Evolutionary conservation across 257 asterid species (phyloP), one percentile per base, ranked within the genome.

Genomic region (Solanum virginianum): DNA sequence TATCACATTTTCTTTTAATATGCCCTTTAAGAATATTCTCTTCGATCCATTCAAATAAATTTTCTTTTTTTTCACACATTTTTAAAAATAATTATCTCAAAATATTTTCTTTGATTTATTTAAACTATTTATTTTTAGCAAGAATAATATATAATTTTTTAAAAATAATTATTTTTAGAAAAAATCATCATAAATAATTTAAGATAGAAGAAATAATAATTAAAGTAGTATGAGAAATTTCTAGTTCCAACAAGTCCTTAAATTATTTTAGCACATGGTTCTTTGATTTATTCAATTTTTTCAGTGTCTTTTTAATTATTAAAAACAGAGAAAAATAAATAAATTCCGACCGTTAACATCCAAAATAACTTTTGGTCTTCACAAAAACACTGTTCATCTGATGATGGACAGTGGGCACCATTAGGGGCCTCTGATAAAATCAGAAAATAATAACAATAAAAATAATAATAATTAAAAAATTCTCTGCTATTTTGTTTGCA

Each of bases 291-390:
- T 26, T 14, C 62, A 15, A 4, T 22, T 47, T 65, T 72, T 75
- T 47, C 14, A 24, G 62, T 24, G 57, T 45, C 32, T 20, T 18
- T n/a, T 60, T 60, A 66, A 66, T 66, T 14, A 45, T 36, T 36
- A 36, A 36, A 36, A n/a, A 45, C n/a, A n/a, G 81, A 72, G 9
- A 24, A 8, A 57, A 74, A 49, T 74, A 74, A 74, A 47, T 74
- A 7, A 75, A 74, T 83, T 29, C 88, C 47, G 54, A 85, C 88
- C 82, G 84, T 81, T 82, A 85, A 55, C 56, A 74, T 47, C 89
- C 89, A 83, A 77, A 75, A 8, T 2, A 7, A 6, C 32, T 71
- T 32, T 22, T 43, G 53, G 75, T 66, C 39, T 10, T 66, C 66
- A 20, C 41, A 75, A 75, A 74, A 13, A 65, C 29, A 75, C 82